Base-by-base conservation (phyloP, 2,329 filamentous ascomycete species). In the Bipolaris victoriae region DNA sequence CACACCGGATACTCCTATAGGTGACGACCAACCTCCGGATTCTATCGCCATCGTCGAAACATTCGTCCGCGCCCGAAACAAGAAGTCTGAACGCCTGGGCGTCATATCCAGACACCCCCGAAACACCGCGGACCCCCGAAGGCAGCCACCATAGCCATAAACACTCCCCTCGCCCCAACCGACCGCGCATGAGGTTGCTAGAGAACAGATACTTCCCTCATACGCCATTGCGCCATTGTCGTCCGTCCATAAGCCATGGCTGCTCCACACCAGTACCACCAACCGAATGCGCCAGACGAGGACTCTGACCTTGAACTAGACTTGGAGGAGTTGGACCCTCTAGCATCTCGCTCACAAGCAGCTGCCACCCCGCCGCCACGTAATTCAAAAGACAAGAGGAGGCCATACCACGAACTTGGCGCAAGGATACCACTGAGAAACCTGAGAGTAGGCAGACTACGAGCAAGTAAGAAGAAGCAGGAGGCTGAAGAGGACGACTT, bases 301-400 rank as follows among this genome's bases (percentile, higher is more conserved):
- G 90, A 93, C 74, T 91, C 88, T 48, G 90, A 94, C 74, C 85
- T 89, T 66, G 88, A 91, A 62, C 82, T 95, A 69, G 89, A 93
- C 68, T 83, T 92, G 66, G 84, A 91, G 70, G 91, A 94, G 81
- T 87, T 95, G 65, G 90, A 93, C 72, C 90, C 90, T 53, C 72
- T 72, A 56, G 61, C 67, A 43, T 60, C 71, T n/a, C 67, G 68
- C 36, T 60, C 68, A 10, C 60, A 65, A 36, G 40, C 67, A 7
- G 52, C 64, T n/a, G 35, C 60, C 29, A 65, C 71, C 7, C 70
- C 70, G 43, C 66, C 70, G 6, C 69, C 58, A 39, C 68, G 64
- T 11, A 62, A 52, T 45, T 75, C 74, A 3, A 70, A 67, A 39
- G 72, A 77, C 46, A 65, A 71, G 50, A 58, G 61, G 16, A 66